Evolutionary conservation across 108 stramenopile genomes (phyloP).

Genomic region (Phaeodactylum tricornutum): DNA sequence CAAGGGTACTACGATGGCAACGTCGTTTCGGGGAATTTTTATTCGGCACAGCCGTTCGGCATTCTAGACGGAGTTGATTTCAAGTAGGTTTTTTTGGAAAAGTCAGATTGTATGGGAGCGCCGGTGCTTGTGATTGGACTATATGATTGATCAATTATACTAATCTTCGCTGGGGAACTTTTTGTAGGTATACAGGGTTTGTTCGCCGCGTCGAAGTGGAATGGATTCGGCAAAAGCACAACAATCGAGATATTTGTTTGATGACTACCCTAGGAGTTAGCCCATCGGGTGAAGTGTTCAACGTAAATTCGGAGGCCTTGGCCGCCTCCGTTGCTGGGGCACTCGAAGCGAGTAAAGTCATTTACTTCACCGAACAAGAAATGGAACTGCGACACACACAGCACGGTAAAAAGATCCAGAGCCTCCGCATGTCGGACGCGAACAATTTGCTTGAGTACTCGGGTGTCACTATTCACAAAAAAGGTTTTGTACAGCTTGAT

Average conservation of each 20-base stretch:
- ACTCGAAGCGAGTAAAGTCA: slow-evolving; percentile 76
- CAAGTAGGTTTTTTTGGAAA: no score
- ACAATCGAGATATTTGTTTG: slow-evolving; percentile 82
- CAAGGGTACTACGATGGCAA: slow-evolving; percentile 42
- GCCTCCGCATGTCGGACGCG: slow-evolving; percentile 71
- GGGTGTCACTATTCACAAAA: slow-evolving; percentile 44
- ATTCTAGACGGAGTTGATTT: slow-evolving; percentile 69
- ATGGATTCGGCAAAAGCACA: slow-evolving; percentile 71
- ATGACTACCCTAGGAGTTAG: slow-evolving; percentile 85
- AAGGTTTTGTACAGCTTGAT: slow-evolving; percentile 34
- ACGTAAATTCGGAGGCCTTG: slow-evolving; percentile 80
- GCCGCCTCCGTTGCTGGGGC: slow-evolving; percentile 73
- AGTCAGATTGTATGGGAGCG: no score
- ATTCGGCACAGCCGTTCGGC: slow-evolving; percentile 80
- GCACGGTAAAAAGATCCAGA: slow-evolving; percentile 63
- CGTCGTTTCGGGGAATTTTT: slow-evolving; percentile 83
- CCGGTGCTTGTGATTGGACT: no score
- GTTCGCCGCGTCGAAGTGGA: slow-evolving; percentile 83
- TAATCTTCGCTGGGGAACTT: no score
- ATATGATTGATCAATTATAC: no score
- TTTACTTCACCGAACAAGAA: slow-evolving; percentile 67
- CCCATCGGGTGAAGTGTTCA: slow-evolving; percentile 89
- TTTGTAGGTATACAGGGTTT: slow-evolving; percentile 82
- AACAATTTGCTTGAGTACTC: slow-evolving; percentile 47
- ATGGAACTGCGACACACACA: slow-evolving; percentile 42